phyloP scores from a whole-genome alignment of 495 filamentous ascomycete genomes.

The Arthonia radiata region DNA sequence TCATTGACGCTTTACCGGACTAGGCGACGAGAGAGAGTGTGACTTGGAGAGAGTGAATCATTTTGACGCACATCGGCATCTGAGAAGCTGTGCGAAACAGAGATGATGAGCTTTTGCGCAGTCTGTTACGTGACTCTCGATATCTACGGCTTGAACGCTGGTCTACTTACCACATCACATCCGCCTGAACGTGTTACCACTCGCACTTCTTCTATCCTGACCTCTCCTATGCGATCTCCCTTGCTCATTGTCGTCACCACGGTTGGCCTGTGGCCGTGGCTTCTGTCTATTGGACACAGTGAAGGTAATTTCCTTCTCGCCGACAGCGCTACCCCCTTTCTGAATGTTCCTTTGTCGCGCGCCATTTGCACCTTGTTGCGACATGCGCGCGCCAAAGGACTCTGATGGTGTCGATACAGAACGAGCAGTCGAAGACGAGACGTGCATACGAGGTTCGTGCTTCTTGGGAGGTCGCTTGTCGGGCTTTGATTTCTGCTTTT shows the following conservation, averaged over 20 bases:
- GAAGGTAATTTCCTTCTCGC: conserved; percentile 74
- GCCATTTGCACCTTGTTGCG: conserved; percentile 11
- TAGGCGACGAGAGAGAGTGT: too few relatives aligned
- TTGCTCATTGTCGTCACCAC: too few relatives aligned
- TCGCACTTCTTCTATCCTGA: conserved; percentile 41
- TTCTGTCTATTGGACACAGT: conserved; percentile 36
- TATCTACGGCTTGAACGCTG: background rate
- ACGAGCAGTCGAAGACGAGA: conserved; percentile 22
- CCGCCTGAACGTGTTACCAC: conserved; percentile 42
- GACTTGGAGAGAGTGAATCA: too few relatives aligned
- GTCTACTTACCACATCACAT: conserved; percentile 21
- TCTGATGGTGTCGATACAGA: conserved; percentile 14
- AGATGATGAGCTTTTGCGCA: background rate
- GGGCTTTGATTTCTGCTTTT: conserved; percentile 28
- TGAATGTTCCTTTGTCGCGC: conserved; percentile 13
- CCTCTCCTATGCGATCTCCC: too few relatives aligned
- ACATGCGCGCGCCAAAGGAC: conserved; percentile 51
- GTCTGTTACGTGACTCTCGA: background rate
- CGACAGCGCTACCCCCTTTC: conserved; percentile 33
- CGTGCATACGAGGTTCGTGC: conserved; percentile 28
- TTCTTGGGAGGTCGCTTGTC: conserved; percentile 20
- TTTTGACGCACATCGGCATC: too few relatives aligned
- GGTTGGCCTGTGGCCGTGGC: conserved; percentile 11
- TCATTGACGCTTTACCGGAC: too few relatives aligned
- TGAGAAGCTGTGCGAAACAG: too few relatives aligned